A percentile compares a stretch with the other conserved stretches of the same genome.
phyloP scores from a whole-genome alignment of 495 filamentous ascomycete species.

The Neurospora intermedia region DNA sequence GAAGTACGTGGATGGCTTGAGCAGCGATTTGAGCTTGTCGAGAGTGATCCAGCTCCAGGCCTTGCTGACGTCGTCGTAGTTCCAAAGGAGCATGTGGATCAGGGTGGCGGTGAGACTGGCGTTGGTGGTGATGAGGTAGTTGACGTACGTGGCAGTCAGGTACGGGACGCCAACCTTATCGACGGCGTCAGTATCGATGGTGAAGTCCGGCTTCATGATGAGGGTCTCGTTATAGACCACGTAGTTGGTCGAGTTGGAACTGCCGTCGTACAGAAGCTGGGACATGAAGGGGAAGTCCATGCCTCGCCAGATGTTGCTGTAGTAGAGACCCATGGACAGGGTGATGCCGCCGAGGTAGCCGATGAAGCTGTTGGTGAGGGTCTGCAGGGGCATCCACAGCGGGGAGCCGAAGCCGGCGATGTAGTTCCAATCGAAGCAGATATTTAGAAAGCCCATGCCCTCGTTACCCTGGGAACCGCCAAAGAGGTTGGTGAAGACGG shows the following conservation, averaged over 20 bases:
- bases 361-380: conserved; percentile 13
- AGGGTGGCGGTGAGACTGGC: conserved; percentile 37
- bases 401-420: conserved; percentile 18
- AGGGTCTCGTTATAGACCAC: conserved; percentile 20
- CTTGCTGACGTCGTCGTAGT: conserved; percentile 32
- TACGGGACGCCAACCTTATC: conserved; percentile 24
- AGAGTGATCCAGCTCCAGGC: conserved; percentile 16
- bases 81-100: conserved; percentile 28
- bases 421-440: conserved; percentile 50
- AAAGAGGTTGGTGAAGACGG: conserved; percentile 48
- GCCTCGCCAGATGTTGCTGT: conserved; percentile 40
- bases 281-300: conserved; percentile 38
- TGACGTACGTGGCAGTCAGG: conserved; percentile 31
- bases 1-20: conserved; percentile 10
- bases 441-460: conserved; percentile 35
- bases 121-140: conserved; percentile 26
- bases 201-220: conserved; percentile 22
- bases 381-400: conserved; percentile 21
- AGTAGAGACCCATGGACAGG: conserved; percentile 34
- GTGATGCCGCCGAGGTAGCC: conserved; percentile 35
- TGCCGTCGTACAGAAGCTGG: background rate
- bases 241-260: background rate
- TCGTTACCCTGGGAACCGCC: conserved; percentile 45
- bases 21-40: conserved; percentile 8
- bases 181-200: background rate